Conservation (phyloP, 2,329 filamentous ascomycete species). For the Penicillium sp. region DNA sequence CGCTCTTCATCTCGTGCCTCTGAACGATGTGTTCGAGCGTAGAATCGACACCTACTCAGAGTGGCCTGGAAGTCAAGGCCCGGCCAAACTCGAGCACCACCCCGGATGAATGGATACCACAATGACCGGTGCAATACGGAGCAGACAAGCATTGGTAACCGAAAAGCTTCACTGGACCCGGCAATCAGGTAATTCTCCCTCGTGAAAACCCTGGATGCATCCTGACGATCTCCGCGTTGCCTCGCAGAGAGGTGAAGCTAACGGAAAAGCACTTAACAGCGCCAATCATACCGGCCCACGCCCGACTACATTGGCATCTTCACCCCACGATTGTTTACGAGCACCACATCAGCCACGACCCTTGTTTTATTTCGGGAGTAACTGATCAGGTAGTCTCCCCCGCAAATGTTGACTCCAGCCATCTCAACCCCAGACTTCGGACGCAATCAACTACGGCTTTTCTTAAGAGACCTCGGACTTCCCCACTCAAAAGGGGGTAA, state of each 20-base stretch:
- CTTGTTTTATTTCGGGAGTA: neutral
- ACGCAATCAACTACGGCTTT: neutral
- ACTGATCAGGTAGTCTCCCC: slow-evolving; percentile 9
- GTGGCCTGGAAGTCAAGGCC: no score
- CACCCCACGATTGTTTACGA: slow-evolving; percentile 1
- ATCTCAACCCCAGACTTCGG: neutral
- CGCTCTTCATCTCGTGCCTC: no score
- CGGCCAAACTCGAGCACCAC: neutral
- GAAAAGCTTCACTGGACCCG: neutral
- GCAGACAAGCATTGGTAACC: neutral
- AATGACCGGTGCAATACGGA: neutral
- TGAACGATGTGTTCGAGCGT: neutral
- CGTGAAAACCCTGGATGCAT: neutral
- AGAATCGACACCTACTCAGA: neutral
- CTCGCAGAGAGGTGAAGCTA: neutral
- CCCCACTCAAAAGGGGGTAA: neutral
- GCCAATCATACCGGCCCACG: neutral
- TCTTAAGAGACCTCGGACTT: neutral
- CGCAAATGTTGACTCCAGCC: slow-evolving; percentile 1
- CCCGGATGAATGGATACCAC: neutral
- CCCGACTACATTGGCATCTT: neutral
- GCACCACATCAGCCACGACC: neutral
- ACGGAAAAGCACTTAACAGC: slow-evolving; percentile 7
- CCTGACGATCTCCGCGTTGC: neutral
- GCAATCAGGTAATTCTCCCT: neutral